phyloP scores from a whole-genome alignment of 2,329 filamentous ascomycete species.

The Geoglossum cookeanum region DNA sequence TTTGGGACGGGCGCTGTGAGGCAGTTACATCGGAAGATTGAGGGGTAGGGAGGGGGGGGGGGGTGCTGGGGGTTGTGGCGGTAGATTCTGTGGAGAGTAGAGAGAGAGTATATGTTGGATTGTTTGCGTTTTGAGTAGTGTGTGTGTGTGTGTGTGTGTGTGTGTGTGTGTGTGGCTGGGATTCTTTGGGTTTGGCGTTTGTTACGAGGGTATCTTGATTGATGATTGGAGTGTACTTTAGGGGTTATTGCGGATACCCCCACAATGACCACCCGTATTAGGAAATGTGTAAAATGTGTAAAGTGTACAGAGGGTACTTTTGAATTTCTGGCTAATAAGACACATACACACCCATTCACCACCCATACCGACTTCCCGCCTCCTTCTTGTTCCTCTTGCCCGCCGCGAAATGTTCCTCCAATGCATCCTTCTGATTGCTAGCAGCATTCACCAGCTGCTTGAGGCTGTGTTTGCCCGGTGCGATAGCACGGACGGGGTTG shows the following conservation, averaged over 20 bases:
- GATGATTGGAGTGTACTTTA: too few relatives aligned
- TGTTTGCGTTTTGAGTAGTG: not conserved
- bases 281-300: too few relatives aligned
- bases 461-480: constrained; percentile 76
- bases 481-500: constrained; percentile 65
- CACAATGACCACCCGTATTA: too few relatives aligned
- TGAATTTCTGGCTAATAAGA: not conserved
- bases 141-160: not conserved
- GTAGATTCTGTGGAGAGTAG: not conserved
- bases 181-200: too few relatives aligned
- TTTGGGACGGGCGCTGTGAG: not conserved
- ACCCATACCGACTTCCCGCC: constrained; percentile 68
- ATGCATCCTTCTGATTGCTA: constrained; percentile 60
- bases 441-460: constrained; percentile 74
- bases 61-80: not conserved
- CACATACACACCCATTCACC: constrained; percentile 26
- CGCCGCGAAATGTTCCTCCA: constrained; percentile 81
- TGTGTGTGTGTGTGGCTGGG: too few relatives aligned
- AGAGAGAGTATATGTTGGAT: too few relatives aligned
- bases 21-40: not conserved
- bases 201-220: too few relatives aligned
- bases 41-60: not conserved
- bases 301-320: too few relatives aligned
- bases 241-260: too few relatives aligned
- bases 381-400: constrained; percentile 65